Percentiles rank a stretch among this genome's conserved stretches.
phyloP scores from a whole-genome alignment of 495 filamentous ascomycete genomes.

The Annulohypoxylon stygium region DNA sequence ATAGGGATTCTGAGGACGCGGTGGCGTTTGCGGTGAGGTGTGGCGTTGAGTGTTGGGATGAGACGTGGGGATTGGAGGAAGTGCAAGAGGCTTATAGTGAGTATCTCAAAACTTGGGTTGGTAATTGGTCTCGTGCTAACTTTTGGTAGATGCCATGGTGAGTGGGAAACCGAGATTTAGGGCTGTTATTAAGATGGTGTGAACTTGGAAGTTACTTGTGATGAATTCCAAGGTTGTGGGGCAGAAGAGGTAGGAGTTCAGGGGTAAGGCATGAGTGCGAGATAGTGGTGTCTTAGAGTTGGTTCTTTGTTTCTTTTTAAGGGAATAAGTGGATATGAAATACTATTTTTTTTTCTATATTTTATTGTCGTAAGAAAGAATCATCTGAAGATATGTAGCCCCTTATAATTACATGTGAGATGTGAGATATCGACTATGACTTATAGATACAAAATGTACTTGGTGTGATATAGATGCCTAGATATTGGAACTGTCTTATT shows the following conservation, averaged over 20 bases:
- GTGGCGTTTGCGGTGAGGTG: constrained; percentile 70
- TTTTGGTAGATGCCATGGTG: no score
- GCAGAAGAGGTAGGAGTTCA: no score
- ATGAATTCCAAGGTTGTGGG: no score
- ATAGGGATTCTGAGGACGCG: constrained; percentile 71
- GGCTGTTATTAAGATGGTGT: background rate
- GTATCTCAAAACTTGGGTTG: background rate
- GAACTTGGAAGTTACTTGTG: background rate
- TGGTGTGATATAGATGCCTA: no score
- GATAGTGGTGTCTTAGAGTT: constrained; percentile 58
- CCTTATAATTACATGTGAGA: constrained; percentile 19
- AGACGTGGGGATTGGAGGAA: background rate
- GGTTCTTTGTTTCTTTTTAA: constrained; percentile 57
- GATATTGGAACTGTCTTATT: no score
- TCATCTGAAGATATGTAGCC: no score
- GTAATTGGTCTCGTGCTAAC: background rate
- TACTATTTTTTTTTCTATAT: no score
- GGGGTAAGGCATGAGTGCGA: no score
- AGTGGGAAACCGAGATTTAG: background rate
- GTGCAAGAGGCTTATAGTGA: background rate
- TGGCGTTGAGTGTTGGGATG: constrained; percentile 68
- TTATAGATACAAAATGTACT: background rate
- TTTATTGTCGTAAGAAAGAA: no score
- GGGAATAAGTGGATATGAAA: no score
- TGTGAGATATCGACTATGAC: background rate